Evolutionary conservation across 208 protist species (phyloP).

Genomic region (Endotrypanum monterogeii): DNA sequence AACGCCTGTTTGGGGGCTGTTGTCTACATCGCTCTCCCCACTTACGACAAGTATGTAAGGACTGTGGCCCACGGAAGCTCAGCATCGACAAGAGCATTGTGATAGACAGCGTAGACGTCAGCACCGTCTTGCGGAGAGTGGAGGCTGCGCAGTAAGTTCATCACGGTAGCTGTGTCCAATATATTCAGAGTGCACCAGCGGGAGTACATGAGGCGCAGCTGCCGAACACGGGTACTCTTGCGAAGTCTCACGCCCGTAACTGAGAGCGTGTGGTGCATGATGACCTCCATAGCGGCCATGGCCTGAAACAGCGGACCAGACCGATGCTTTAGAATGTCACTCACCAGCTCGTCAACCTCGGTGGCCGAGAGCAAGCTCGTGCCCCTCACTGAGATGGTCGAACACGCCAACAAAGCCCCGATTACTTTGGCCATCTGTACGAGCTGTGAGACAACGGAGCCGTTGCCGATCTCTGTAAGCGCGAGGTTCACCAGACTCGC

Average conservation of each 20-base stretch:
- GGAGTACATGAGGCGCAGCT: constrained; percentile 53
- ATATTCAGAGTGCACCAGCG: constrained; percentile 56
- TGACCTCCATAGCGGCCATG: constrained; percentile 70
- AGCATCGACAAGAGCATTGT: constrained; percentile 42
- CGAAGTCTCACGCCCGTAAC: constrained; percentile 15
- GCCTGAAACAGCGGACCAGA: constrained; percentile 48
- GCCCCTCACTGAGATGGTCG: constrained; percentile 31
- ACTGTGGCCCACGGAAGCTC: constrained; percentile 41
- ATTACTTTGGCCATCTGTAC: constrained; percentile 71
- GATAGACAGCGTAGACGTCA: constrained; percentile 47
- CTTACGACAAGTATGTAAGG: constrained; percentile 38
- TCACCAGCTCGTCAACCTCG: constrained; percentile 52
- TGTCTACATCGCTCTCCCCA: not conserved
- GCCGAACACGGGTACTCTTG: constrained; percentile 40
- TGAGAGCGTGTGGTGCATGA: constrained; percentile 61
- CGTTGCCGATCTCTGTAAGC: constrained; percentile 38
- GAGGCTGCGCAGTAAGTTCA: constrained; percentile 46
- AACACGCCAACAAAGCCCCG: constrained; percentile 58
- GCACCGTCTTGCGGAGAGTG: constrained; percentile 24
- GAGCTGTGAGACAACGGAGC: constrained; percentile 51
- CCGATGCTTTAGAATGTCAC: constrained; percentile 39
- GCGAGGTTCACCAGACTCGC: constrained; percentile 52
- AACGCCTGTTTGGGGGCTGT: too few relatives aligned
- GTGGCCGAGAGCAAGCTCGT: constrained; percentile 36
- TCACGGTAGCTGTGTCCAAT: constrained; percentile 38